phyloP scores from a whole-genome alignment of 495 filamentous ascomycete genomes.

The Tuber brumale region DNA sequence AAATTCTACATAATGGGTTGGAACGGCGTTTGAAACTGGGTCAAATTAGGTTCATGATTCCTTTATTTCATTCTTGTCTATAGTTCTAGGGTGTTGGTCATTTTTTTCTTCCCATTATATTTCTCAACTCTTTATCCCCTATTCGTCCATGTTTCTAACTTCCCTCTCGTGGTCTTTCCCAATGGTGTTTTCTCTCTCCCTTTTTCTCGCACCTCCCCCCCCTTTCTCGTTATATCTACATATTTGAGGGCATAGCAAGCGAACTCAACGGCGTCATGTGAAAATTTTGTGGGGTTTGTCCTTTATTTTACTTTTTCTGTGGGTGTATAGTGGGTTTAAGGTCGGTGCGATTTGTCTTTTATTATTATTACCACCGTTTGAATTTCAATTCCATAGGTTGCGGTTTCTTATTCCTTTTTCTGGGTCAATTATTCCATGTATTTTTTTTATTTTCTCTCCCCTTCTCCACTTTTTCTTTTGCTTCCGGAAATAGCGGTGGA shows the following conservation, averaged over 20 bases:
- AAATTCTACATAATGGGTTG: slow-evolving; percentile 18
- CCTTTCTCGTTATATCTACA: background rate
- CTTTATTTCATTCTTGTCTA: slow-evolving; percentile 19
- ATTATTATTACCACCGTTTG: slow-evolving; percentile 6
- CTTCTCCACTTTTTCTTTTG: background rate
- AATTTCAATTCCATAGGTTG: background rate
- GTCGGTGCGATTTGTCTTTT: slow-evolving; percentile 31
- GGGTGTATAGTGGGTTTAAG: slow-evolving; percentile 36
- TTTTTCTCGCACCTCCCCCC: background rate
- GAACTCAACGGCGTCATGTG: slow-evolving; percentile 38
- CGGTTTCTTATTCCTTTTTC: slow-evolving; percentile 27
- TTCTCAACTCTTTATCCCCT: slow-evolving; percentile 5
- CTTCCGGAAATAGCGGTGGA: background rate
- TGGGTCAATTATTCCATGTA: slow-evolving; percentile 2
- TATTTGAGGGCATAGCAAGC: slow-evolving; percentile 13
- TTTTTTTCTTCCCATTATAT: slow-evolving; percentile 20
- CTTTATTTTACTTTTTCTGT: slow-evolving; percentile 34
- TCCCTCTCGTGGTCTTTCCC: background rate
- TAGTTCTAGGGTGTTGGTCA: slow-evolving; percentile 21
- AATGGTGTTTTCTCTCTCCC: background rate
- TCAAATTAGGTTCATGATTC: slow-evolving; percentile 1
- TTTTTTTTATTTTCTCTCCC: slow-evolving; percentile 14
- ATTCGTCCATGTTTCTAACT: background rate
- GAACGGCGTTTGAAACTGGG: background rate
- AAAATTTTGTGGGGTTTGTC: slow-evolving; percentile 34